Percentiles rank a stretch among this genome's conserved stretches.
phyloP scores from a whole-genome alignment of 2,329 filamentous ascomycete species.

The Drechslerella stenobrocha region DNA sequence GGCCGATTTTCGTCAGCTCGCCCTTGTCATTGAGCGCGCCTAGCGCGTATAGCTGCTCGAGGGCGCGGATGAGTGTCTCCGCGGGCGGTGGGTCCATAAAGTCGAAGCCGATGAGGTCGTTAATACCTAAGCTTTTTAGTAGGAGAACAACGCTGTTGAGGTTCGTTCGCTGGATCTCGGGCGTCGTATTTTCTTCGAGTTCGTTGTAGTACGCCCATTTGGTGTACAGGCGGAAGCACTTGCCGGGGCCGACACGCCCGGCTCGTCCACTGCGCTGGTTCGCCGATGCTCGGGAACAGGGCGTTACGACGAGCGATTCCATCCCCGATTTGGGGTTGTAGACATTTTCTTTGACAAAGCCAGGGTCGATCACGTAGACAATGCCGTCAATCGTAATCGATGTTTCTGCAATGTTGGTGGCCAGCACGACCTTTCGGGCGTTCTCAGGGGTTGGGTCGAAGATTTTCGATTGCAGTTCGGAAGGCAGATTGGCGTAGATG shows the following conservation, averaged over 20 bases:
- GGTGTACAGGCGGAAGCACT: constrained; percentile 91
- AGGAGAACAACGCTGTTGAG: constrained; percentile 81
- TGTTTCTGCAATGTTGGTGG: constrained; percentile 97
- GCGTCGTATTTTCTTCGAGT: constrained; percentile 85
- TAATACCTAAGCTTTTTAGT: constrained; percentile 86
- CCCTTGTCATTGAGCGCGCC: constrained; percentile 87
- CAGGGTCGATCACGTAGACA: constrained; percentile 91
- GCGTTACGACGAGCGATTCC: constrained; percentile 86
- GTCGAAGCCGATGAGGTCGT: constrained; percentile 89
- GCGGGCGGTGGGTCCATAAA: constrained; percentile 93
- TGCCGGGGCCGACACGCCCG: constrained; percentile 86
- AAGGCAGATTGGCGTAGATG: constrained; percentile 90
- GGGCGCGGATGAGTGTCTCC: constrained; percentile 81
- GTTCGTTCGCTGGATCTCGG: constrained; percentile 90
- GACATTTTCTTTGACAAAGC: constrained; percentile 92
- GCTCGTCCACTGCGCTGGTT: constrained; percentile 92
- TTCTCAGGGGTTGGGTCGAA: constrained; percentile 88
- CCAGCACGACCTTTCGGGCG: constrained; percentile 85
- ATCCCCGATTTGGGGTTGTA: constrained; percentile 91
- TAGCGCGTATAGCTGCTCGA: constrained; percentile 89
- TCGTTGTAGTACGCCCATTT: constrained; percentile 94
- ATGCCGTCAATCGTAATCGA: constrained; percentile 95
- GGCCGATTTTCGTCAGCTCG: constrained; percentile 83
- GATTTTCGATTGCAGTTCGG: constrained; percentile 87
- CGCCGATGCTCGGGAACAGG: constrained; percentile 86